Base-by-base conservation (phyloP, 352 stramenopile genomes). In the Achlya hypogyna region DNA sequence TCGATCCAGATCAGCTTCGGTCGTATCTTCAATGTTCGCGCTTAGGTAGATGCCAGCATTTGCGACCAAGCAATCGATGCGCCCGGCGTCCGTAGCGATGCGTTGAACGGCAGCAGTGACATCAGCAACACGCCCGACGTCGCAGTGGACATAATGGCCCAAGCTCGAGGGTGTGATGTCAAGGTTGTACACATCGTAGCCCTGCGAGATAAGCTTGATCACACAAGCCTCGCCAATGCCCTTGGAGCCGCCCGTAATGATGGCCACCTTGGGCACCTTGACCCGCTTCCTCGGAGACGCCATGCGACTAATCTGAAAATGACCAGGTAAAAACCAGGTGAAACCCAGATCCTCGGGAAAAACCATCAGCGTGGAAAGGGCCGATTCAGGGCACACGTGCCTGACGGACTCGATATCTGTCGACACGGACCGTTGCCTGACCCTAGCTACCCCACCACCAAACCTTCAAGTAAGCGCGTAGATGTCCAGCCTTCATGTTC, bases 21-120 rank as follows among this genome's bases (percentile, higher is more conserved):
- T 42, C 60, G 60, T 67, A 10, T 67, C 60, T 67, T 67, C 60
- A 18, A 67, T 67, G 40, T 38, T 67, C 9, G 60, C 60, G 51
- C 60, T 67, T 4, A 67, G 43, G 42, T 67, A 67, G 18, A 67
- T 49, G 22, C 60, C 60, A 22, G 60, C 60, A 34, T 67, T 67
- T 29, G 60, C 60, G 10, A 67, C 60, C 10, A 67, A 34, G 12
- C 5, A n/a, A n/a, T 67, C 60, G 28, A 67, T 43, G 25, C 42
- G 60, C 1, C 60, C 60, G 47, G 28, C 59, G 25, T 67, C 38
- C n/a, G 45, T 23, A 28, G 34, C 42, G 29, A 67, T 67, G 18
- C 42, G 18, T 12, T 42, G 42, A 22, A 67, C 49, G 32, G 60
- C 51, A 59, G 60, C 60, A 22, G 56, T 45, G 38, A 67, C 60